Evolutionary conservation across 768 basidiomycete genomes (phyloP).

Genomic region (Naematelia aurantialba): DNA sequence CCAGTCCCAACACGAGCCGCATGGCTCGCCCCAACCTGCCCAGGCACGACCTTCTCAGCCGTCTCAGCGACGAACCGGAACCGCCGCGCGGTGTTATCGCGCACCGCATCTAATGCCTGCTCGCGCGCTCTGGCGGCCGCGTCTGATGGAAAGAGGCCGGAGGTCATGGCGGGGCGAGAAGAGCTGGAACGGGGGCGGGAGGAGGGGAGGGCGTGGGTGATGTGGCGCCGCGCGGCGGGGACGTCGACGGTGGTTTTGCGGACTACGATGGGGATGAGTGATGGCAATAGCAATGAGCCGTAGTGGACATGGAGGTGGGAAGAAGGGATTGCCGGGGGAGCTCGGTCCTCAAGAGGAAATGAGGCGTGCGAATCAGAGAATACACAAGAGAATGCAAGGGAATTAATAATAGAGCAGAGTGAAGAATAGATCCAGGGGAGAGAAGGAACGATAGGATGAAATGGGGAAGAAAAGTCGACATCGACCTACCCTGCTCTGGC

Average conservation of each 20-base stretch:
- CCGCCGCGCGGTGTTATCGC: slow-evolving; percentile 15
- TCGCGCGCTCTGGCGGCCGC: slow-evolving; percentile 18
- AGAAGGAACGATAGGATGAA: background rate
- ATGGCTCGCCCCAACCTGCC: background rate
- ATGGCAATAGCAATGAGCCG: background rate
- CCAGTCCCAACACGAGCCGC: background rate
- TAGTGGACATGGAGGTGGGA: too few relatives aligned
- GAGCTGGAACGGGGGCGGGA: too few relatives aligned
- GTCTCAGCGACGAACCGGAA: slow-evolving; percentile 28
- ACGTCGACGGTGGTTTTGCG: slow-evolving; percentile 29
- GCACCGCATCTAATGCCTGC: slow-evolving; percentile 12
- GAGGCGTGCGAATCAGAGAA: background rate
- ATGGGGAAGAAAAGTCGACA: slow-evolving; percentile 10
- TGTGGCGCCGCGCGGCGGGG: slow-evolving; percentile 41
- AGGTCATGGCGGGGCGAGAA: background rate
- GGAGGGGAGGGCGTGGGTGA: slow-evolving; percentile 32
- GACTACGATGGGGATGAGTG: slow-evolving; percentile 8
- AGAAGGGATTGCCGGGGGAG: too few relatives aligned
- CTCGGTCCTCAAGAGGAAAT: too few relatives aligned
- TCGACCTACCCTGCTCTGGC: slow-evolving; percentile 35
- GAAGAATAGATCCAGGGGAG: background rate
- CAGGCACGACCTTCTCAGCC: slow-evolving; percentile 12
- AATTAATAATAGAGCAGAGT: background rate
- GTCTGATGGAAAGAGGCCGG: slow-evolving; percentile 12
- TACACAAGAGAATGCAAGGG: background rate